These are phyloP conservation scores for Neophaeococcomyces mojaviensis DNA, from an alignment of 2,329 filamentous ascomycete species.

Conservation along the genomic window DNA sequence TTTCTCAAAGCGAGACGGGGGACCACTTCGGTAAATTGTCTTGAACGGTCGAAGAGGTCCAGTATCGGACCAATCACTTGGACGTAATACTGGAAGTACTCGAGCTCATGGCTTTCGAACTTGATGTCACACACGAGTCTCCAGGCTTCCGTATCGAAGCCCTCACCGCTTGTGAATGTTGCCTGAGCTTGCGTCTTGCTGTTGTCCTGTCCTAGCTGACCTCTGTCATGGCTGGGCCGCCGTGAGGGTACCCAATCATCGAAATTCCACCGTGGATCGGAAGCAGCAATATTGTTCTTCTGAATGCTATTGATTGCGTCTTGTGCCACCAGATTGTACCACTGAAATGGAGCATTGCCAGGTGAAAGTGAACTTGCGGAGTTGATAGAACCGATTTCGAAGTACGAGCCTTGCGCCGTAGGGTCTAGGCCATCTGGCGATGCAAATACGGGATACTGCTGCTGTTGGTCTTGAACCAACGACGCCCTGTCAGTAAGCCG, in stretches of 20 bases:
- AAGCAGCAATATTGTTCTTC: not conserved
- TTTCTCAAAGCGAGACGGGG: slow-evolving; percentile 35
- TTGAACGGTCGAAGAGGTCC: slow-evolving; percentile 37
- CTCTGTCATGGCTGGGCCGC: not conserved
- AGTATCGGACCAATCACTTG: not conserved
- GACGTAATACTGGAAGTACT: not conserved
- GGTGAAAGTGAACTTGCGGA: not conserved
- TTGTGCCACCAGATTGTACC: slow-evolving; percentile 21
- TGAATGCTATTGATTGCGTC: slow-evolving; percentile 11
- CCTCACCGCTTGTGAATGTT: not conserved
- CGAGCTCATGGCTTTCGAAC: not conserved
- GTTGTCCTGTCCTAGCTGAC: no score
- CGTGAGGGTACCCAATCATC: not conserved
- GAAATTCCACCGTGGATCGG: not conserved
- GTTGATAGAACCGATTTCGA: not conserved
- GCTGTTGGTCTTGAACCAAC: no score
- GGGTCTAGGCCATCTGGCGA: no score
- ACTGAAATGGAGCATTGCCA: slow-evolving; percentile 15
- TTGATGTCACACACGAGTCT: not conserved
- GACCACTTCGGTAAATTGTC: slow-evolving; percentile 29
- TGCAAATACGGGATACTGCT: no score
- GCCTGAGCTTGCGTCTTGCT: not conserved
- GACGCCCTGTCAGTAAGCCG: no score
- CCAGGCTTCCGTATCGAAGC: not conserved
- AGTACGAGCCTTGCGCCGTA: not conserved